Conservation (phyloP, 2,329 filamentous ascomycete species). For the Cryphonectria nitschkei region DNA sequence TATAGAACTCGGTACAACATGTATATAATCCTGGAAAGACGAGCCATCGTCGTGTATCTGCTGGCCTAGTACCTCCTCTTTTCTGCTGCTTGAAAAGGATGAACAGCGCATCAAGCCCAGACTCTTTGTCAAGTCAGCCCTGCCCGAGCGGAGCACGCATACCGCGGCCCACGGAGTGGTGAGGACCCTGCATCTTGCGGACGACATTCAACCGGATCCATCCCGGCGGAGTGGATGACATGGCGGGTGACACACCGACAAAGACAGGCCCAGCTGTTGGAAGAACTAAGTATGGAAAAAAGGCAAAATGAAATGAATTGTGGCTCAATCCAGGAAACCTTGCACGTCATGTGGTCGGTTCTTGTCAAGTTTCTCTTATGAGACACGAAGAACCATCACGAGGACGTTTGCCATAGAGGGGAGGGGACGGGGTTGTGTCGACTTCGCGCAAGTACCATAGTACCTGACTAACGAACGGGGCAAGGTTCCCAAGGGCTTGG, state of each 20-base stretch:
- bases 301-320: neutral
- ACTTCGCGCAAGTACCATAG: neutral
- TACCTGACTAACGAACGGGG: neutral
- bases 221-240: neutral
- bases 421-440: neutral
- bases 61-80: neutral
- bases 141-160: neutral
- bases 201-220: neutral
- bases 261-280: neutral
- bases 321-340: neutral
- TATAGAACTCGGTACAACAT: neutral
- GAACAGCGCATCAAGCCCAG: neutral
- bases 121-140: neutral
- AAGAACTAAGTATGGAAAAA: neutral
- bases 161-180: neutral
- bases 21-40: neutral
- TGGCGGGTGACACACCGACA: constrained; percentile 2
- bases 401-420: neutral
- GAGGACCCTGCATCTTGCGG: constrained; percentile 1
- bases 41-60: neutral
- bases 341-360: neutral
- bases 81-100: neutral
- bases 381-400: neutral
- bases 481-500: neutral
- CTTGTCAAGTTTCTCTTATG: neutral